Conservation (phyloP, 2,329 filamentous ascomycete genomes). For the Trematosphaeria pertusa region DNA sequence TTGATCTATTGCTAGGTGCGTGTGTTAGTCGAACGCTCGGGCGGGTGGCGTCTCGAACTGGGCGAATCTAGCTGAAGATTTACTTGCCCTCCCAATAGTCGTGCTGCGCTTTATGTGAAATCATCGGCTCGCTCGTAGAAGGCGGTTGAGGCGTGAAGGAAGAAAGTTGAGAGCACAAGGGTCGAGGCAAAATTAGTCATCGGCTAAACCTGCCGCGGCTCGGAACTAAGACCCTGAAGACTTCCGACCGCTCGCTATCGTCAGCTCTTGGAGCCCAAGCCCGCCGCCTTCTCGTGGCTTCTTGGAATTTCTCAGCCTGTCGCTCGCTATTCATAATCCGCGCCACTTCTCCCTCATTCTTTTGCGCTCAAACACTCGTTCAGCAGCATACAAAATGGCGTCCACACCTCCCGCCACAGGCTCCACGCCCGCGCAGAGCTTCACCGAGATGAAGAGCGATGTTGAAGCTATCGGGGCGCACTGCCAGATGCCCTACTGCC, state of each 20-base stretch:
- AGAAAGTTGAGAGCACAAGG: too few relatives aligned
- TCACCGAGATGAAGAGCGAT: conserved; percentile 75
- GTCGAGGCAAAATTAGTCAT: conserved; percentile 1
- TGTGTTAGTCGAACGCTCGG: too few relatives aligned
- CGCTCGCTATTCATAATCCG: conserved; percentile 12
- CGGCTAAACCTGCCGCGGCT: conserved; percentile 8
- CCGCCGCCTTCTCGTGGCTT: conserved; percentile 26
- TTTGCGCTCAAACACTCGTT: background rate
- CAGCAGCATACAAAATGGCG: conserved; percentile 22
- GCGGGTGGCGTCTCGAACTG: too few relatives aligned
- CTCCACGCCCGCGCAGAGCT: conserved; percentile 60
- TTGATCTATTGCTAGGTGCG: too few relatives aligned
- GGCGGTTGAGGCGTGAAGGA: too few relatives aligned
- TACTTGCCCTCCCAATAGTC: too few relatives aligned
- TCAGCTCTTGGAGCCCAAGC: conserved; percentile 18
- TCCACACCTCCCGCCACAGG: conserved; percentile 15
- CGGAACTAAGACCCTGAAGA: background rate
- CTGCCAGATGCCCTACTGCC: conserved; percentile 90
- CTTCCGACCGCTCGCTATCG: conserved; percentile 2
- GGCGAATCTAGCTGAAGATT: too few relatives aligned
- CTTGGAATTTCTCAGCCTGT: conserved; percentile 21
- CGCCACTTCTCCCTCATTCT: conserved; percentile 6
- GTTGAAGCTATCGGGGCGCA: conserved; percentile 86
- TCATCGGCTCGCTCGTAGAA: too few relatives aligned
- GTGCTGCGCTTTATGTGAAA: too few relatives aligned